phyloP scores from a whole-genome alignment of 305 asterid genomes.

The Fraxinus floribunda region DNA sequence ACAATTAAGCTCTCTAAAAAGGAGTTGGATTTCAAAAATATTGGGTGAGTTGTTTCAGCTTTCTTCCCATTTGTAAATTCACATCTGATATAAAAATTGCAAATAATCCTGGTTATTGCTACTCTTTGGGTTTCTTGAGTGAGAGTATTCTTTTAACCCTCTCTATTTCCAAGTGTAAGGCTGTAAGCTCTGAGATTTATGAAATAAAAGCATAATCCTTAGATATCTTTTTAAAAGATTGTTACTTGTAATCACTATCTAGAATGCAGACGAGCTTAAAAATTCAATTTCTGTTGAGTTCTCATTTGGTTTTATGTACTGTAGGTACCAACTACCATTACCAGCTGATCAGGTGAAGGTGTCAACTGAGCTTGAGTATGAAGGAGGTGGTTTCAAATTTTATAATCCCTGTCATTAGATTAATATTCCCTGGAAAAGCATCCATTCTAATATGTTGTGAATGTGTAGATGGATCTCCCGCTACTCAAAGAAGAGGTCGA shows the following conservation, averaged over 20 bases:
- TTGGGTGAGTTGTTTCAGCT: conserved; percentile 16
- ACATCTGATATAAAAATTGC: not conserved
- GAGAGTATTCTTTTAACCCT: not conserved
- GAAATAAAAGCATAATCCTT: not conserved
- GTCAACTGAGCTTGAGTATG: conserved; percentile 56
- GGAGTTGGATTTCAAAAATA: conserved; percentile 51
- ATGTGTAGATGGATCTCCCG: conserved; percentile 67
- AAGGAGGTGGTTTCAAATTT: conserved; percentile 54
- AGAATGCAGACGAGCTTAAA: not conserved
- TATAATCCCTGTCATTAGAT: not conserved
- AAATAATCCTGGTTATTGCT: not conserved
- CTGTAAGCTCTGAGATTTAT: not conserved
- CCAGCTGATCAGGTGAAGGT: conserved; percentile 87
- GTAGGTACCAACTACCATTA: conserved; percentile 81
- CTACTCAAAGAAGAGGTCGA: conserved; percentile 67
- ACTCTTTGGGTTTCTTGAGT: not conserved
- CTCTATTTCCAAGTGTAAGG: not conserved
- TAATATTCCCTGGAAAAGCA: not conserved
- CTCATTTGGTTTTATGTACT: conserved; percentile 17
- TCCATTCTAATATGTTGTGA: conserved; percentile 7
- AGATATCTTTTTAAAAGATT: not conserved
- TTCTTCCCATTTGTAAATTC: not conserved
- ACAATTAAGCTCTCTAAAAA: conserved; percentile 77
- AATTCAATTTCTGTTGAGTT: not conserved
- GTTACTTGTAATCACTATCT: not conserved